Base-by-base conservation (phyloP, 495 filamentous ascomycete species). In the Penicillium cinerascens region DNA sequence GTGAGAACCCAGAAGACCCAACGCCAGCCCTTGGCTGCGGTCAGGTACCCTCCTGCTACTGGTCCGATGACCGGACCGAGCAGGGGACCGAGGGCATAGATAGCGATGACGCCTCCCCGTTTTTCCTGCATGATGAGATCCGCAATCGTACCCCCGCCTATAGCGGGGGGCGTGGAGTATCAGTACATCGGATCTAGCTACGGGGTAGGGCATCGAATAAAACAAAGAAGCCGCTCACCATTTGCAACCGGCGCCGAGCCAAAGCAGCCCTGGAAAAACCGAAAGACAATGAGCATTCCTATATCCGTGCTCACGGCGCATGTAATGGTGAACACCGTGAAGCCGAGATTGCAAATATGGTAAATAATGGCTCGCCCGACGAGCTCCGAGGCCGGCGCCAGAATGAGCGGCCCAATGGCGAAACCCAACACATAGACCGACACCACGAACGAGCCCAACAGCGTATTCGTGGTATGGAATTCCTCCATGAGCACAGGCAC, bases 11-110 rank as follows among this genome's bases (percentile, higher is more conserved):
- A 69, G 15, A 70, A 70, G 0, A 64, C 59, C 71, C 72, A 76
- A 35, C 70, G 59, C 74, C 74, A 79, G 23, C 72, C 71, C 13
- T 48, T 54, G 1, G 69, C 77, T 27, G 54, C 63, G 37, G 70
- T 60, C n/a, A 76, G 47, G 47, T 70, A 76, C 9, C 49, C 56
- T 4, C 67, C 65, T 4, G 43, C 50, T 6, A 68, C 37, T 20
- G 68, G 68, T 2, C 67, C 70, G 42, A 64, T 20, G 0, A 60
- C 54, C 1, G 58, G 60, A 4, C 61, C 61, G 1, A 64, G 45
- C 11, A 69, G 37, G 17, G 59, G 58, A 1, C 71, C 70, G 27
- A 72, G 15, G 4, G 54, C 36, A 9, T 45, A 71, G 11, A 64
- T 47, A 0, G 57, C 44, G 64, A 75, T 66, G 18, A 60, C 54